phyloP scores from a whole-genome alignment of 352 stramenopile genomes.

The Saprolegnia parasitica region DNA sequence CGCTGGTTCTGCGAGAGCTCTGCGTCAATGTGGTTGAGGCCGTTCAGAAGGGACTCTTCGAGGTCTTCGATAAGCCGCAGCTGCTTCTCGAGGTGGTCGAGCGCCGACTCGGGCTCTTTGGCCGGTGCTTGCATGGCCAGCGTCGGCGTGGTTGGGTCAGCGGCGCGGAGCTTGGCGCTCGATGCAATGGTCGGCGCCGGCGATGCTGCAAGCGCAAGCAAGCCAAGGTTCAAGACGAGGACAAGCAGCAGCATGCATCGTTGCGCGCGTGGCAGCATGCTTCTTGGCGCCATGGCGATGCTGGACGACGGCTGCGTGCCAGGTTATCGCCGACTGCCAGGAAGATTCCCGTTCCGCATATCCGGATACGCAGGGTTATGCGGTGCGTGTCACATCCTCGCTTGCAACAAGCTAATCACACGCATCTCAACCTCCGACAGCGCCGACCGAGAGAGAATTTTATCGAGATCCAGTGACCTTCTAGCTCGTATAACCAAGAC shows the following conservation, averaged over 20 bases:
- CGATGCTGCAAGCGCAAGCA: constrained; percentile 1
- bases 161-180: neutral
- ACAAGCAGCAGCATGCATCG: constrained; percentile 1
- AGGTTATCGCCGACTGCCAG: neutral
- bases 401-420: neutral
- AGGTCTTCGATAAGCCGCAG: constrained; percentile 19
- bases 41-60: constrained; percentile 16
- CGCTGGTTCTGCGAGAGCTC: constrained; percentile 2
- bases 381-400: neutral
- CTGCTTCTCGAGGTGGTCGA: constrained; percentile 21
- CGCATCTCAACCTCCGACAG: too few relatives aligned
- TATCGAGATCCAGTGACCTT: too few relatives aligned
- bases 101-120: constrained; percentile 4
- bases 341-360: neutral
- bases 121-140: neutral
- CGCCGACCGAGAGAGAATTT: too few relatives aligned
- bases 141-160: neutral
- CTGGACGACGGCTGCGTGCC: neutral
- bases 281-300: neutral
- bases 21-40: constrained; percentile 24
- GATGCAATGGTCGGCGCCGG: neutral
- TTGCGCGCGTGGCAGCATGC: neutral
- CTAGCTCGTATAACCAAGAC: too few relatives aligned
- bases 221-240: neutral
- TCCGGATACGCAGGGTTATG: neutral